Percentiles rank a stretch among this genome's conserved stretches.
Conservation (phyloP, 2,329 filamentous ascomycete genomes). For the Cadophora malorum region DNA sequence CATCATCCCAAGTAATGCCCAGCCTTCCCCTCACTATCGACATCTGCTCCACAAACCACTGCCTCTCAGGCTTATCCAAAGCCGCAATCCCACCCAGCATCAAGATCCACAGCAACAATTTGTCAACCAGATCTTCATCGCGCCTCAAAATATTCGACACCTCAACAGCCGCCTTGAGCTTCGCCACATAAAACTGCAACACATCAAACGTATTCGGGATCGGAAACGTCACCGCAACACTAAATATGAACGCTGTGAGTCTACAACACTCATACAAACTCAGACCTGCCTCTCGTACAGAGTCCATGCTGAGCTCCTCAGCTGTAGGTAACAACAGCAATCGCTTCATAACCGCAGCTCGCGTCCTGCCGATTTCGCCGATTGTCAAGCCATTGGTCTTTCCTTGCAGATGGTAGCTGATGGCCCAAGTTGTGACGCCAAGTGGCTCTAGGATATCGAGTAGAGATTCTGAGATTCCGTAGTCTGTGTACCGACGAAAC, state of each 20-base stretch:
- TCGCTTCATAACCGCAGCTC: constrained; percentile 6
- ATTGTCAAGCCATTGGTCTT: constrained; percentile 7
- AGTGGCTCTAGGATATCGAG: constrained; percentile 12
- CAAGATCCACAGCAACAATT: constrained; percentile 19
- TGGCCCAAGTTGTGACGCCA: constrained; percentile 1
- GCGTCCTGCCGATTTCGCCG: constrained; percentile 16
- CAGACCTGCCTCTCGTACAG: neutral
- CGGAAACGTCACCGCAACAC: constrained; percentile 18
- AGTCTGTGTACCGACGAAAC: constrained; percentile 2
- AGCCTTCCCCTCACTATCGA: neutral
- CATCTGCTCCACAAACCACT: constrained; percentile 21
- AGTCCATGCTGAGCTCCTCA: neutral
- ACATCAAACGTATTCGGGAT: constrained; percentile 15
- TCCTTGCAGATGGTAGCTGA: constrained; percentile 14
- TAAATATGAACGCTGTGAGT: constrained; percentile 15
- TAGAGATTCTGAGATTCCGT: constrained; percentile 6
- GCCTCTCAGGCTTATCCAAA: constrained; percentile 17
- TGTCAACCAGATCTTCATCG: neutral
- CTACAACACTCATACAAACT: constrained; percentile 20
- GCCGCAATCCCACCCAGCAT: constrained; percentile 21
- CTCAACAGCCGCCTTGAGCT: constrained; percentile 10
- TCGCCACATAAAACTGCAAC: constrained; percentile 4
- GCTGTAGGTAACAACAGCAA: constrained; percentile 10
- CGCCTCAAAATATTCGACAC: neutral
- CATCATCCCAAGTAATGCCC: constrained; percentile 9